Evolutionary conservation across 2,329 filamentous ascomycete genomes (phyloP), one percentile per base, ranked within the genome.

Genomic region (Neospermospora avenae): DNA sequence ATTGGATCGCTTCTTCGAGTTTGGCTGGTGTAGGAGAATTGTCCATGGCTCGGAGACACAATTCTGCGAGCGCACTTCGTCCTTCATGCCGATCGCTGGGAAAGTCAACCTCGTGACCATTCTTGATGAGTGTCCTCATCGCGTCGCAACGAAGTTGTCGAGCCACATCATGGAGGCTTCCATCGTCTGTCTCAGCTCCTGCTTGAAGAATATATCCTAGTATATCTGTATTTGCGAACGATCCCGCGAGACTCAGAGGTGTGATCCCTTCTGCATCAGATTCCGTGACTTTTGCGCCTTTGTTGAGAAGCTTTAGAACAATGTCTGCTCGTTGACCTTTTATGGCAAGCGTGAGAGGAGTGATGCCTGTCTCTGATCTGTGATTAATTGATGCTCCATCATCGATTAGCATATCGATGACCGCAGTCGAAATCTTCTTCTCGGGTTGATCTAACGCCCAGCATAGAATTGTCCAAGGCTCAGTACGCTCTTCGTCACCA

Each of bases 391-490:
- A 54, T 48, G 63, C 63, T 55, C 77, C 77, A 25, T 64, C 66
- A 51, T 77, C 74, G 22, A 88, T 73, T n/a, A 89, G 74, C 42
- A 84, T 72, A 63, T 81, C 76, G 61, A 89, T 82, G 46, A 87
- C 75, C 1, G 76, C 71, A 35, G 79, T 83, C 70, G 84, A 86
- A 45, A 88, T 79, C 62, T 79, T 81, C 71, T 88, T 88, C 64
- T 87, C 82, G 0, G 85, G 83, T 65, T 88, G 85, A 6, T 83
- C 73, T 56, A 89, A 75, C 0, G 83, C 80, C 85, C 85, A 89
- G 51, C 81, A 74, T 4, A 89, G 73, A 2, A 86, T 74, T 1
- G 82, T 82, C 44, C 85, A 77, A 10, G 77, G 74, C 69, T 89
- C 85, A 22, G 31, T 8, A 42, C 25, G 49, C 34, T 28, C 24